A percentile compares a stretch with the other conserved stretches of the same genome.
Conservation (phyloP, 495 filamentous ascomycete genomes). For the Penicillium arizonense region DNA sequence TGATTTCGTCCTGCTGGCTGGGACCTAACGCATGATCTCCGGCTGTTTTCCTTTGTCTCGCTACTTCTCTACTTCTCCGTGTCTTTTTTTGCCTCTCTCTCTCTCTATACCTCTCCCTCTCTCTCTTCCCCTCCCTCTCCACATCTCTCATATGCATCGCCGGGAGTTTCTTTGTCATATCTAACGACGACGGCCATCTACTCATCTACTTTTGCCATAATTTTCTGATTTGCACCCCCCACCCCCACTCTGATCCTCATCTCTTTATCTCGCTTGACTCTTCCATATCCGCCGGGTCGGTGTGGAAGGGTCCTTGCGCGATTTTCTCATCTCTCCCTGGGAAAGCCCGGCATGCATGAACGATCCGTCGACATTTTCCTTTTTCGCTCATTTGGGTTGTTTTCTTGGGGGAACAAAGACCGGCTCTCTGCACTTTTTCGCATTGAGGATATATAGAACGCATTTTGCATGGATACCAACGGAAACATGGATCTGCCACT, state of each 20-base stretch:
- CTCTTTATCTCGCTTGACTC: not conserved
- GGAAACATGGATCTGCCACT: slow-evolving; percentile 35
- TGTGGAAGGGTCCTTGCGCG: not conserved
- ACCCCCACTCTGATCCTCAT: slow-evolving; percentile 5
- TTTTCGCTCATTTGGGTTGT: slow-evolving; percentile 9
- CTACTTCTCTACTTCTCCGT: not conserved
- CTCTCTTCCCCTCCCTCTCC: slow-evolving; percentile 3
- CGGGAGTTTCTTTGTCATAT: slow-evolving; percentile 30
- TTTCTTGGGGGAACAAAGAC: slow-evolving; percentile 3
- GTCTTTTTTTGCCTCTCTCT: slow-evolving; percentile 1
- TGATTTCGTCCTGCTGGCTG: slow-evolving; percentile 23
- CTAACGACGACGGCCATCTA: slow-evolving; percentile 20
- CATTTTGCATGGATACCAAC: slow-evolving; percentile 26
- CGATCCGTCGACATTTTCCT: not conserved
- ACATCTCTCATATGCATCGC: slow-evolving; percentile 33
- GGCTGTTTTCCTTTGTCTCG: slow-evolving; percentile 1
- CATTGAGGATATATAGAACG: slow-evolving; percentile 31
- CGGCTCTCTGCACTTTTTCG: slow-evolving; percentile 5
- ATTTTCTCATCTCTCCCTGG: not conserved
- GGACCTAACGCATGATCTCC: slow-evolving; percentile 10
- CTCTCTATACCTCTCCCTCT: not conserved
- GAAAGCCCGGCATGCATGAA: not conserved
- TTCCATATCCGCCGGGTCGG: not conserved
- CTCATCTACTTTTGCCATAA: slow-evolving; percentile 7
- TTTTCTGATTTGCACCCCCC: slow-evolving; percentile 4